Percentiles rank a stretch among this genome's conserved stretches.
phyloP scores from a whole-genome alignment of 306 rosid genomes.

The Cotoneaster glaucophyllus region DNA sequence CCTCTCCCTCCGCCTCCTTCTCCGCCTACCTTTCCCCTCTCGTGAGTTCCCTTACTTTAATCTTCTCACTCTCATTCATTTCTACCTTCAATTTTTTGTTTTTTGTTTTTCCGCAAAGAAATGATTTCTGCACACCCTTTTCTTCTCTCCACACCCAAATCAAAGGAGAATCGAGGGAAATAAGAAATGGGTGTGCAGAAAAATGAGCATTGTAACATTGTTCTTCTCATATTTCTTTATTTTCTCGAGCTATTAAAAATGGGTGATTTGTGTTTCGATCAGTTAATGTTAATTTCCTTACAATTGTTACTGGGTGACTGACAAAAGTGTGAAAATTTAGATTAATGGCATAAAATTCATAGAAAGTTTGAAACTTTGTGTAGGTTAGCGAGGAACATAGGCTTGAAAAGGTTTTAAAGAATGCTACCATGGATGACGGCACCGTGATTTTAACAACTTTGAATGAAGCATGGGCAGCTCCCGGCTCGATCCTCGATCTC shows the following conservation, averaged over 20 bases:
- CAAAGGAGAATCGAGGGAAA: too few species aligned
- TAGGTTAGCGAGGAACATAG: constrained; percentile 46
- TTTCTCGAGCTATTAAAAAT: neutral
- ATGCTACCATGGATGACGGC: constrained; percentile 66
- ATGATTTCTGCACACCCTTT: neutral
- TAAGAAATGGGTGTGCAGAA: too few species aligned
- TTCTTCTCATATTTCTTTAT: neutral
- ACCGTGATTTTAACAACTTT: constrained; percentile 88
- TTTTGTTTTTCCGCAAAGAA: neutral
- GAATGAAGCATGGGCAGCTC: constrained; percentile 96
- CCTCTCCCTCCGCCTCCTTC: constrained; percentile 27
- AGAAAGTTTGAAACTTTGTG: neutral
- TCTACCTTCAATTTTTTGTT: neutral
- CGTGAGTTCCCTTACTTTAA: constrained; percentile 31
- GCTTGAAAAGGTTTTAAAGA: constrained; percentile 54
- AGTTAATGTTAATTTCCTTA: neutral
- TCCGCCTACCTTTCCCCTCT: constrained; percentile 15
- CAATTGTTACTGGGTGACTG: neutral
- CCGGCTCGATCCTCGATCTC: constrained; percentile 69
- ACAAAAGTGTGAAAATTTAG: neutral
- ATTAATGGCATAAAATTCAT: neutral
- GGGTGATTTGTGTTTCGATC: neutral
- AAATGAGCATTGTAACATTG: too few species aligned
- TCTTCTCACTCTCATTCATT: neutral
- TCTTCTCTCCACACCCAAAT: too few species aligned